These are phyloP conservation scores for Fragaria ananassa DNA, from an alignment of 306 rosid species.

Conservation along the genomic window DNA sequence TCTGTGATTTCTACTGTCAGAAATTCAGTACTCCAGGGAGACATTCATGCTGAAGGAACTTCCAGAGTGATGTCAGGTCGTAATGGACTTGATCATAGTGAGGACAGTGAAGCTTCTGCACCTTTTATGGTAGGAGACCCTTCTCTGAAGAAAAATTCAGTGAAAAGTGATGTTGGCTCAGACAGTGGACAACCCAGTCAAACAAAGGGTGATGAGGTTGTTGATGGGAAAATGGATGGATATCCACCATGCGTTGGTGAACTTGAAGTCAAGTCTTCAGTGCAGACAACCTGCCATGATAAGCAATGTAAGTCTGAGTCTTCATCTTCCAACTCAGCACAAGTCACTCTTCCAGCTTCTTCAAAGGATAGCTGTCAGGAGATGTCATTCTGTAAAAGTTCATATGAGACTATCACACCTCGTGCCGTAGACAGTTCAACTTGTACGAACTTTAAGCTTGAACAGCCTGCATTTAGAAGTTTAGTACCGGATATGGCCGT, in stretches of 20 bases:
- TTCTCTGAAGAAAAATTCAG: conserved; percentile 12
- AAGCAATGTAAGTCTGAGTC: conserved; percentile 27
- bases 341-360: conserved; percentile 26
- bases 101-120: conserved; percentile 19
- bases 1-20: conserved; percentile 15
- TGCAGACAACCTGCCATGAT: conserved; percentile 14
- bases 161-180: conserved; percentile 15
- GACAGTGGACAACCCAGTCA: conserved; percentile 22
- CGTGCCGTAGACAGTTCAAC: conserved; percentile 13
- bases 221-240: conserved; percentile 5
- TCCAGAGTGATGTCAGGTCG: conserved; percentile 3
- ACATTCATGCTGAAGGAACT: conserved; percentile 8
- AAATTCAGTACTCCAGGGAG: conserved; percentile 4
- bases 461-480: conserved; percentile 21
- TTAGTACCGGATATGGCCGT: conserved; percentile 5
- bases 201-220: background rate
- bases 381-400: conserved; percentile 15
- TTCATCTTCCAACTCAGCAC: conserved; percentile 32
- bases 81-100: conserved; percentile 12
- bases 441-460: conserved; percentile 16
- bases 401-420: conserved; percentile 18
- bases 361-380: conserved; percentile 35
- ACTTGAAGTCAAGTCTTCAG: conserved; percentile 18
- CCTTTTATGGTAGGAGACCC: background rate
- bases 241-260: conserved; percentile 9